Base-by-base conservation (phyloP, 2,329 filamentous ascomycete species). In the Aureobasidium sp. region DNA sequence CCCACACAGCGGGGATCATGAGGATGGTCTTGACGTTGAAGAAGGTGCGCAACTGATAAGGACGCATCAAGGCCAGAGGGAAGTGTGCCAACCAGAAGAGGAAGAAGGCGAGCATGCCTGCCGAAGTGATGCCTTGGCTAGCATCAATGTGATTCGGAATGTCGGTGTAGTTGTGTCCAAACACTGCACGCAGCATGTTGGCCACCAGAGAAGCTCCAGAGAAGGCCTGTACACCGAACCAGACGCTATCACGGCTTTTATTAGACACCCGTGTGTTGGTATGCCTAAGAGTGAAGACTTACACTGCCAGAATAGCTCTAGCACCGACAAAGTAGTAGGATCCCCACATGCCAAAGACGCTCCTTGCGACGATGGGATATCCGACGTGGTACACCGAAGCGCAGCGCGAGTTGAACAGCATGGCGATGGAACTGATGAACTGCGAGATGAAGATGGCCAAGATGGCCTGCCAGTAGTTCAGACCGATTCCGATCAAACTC, bases 1-100 rank as follows among this genome's bases (percentile, higher is more conserved):
- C 67, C 53, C 64, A 68, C 4, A 70, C 64, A 2, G 78, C 75
- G n/a, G 79, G 68, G 1, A 80, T 81, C 16, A 80, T 67, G 56
- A 73, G 66, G 30, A 68, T 61, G 5, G 64, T 66, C 57, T 74
- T 74, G 63, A 74, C 66, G 60, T 67, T 70, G 63, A 75, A 76
- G 62, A 75, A 72, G 47, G 62, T 63, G n/a, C 65, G 60, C 16
- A 75, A 59, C 58, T 74, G 70, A 57, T 74, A 72, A 10, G 73
- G 72, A 12, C 71, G 65, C 55, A 74, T 67, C 34, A 69, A 64
- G 17, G 67, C 67, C 57, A 75, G 72, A 3, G 63, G 63, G 17
- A 66, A 54, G 25, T 63, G 59, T 6, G 63, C 55, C 19, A 63
- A 53, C 63, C 63, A 66, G 56, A 63, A 64, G 16, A 66, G 44